Base-by-base conservation (phyloP, 352 stramenopile genomes). In the Thraustochytrium sp. region DNA sequence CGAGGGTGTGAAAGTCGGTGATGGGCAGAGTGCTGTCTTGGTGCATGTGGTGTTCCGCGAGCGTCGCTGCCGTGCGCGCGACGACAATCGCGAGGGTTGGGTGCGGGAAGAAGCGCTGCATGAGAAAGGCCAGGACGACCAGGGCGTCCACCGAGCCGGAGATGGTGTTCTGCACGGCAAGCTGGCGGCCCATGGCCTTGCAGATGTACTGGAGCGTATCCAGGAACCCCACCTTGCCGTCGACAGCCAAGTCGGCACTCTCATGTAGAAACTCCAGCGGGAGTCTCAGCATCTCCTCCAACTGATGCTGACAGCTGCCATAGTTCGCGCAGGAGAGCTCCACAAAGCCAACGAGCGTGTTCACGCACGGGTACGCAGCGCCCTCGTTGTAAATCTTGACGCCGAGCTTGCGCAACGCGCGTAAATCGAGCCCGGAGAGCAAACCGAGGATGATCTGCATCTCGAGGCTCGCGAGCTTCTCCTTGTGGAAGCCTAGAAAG, bases 401-500 rank as follows among this genome's bases (percentile, higher is more conserved):
- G 16, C 48, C 34, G n/a, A 80, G 51, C 13, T 16, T 37, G 31
- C 9, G 31, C 5, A 80, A 42, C 26, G 18, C 8, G 21, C n/a
- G 31, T 4, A 34, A 16, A 31, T 80, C 68, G 18, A 9, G 18
- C 23, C 68, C 68, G 13, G 31, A n/a, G 34, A 80, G n/a, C n/a
- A 80, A 9, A 9, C 23, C n/a, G 11, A 51, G 51, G n/a, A 53
- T 44, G 1, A 80, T 51, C 21, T 80, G 68, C 46, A 53, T 61
- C 49, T 80, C 68, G 4, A 80, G 31, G 46, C 46, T 80, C 51
- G 31, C 21, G 34, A 80, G 51, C 34, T 48, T 72, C 9, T 80
- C 68, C 4, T 51, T 46, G 18, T 80, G 42, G 31, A 80, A 80
- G 31, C 26, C 18, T 31, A 80, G 38, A 44, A 80, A 80, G 36